Evolutionary conservation across 352 stramenopile genomes (phyloP).

Genomic region (Globisporangium takayamanum): DNA sequence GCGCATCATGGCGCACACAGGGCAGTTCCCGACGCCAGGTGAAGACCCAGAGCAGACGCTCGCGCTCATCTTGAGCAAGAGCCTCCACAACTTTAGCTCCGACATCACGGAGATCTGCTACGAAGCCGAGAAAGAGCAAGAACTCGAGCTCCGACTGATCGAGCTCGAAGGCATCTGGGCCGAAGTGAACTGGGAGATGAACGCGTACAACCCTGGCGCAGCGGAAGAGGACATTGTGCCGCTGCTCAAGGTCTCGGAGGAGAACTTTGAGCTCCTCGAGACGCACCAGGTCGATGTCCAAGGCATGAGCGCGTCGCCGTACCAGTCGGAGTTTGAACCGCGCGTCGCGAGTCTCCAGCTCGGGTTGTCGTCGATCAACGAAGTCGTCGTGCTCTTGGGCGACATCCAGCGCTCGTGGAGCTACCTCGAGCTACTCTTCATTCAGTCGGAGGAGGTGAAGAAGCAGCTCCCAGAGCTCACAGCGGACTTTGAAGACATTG

Average conservation of each 20-base stretch:
- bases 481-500: constrained; percentile 91
- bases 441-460: constrained; percentile 95
- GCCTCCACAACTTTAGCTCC: constrained; percentile 91
- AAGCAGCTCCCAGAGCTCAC: constrained; percentile 93
- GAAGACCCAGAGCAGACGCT: constrained; percentile 90
- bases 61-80: constrained; percentile 88
- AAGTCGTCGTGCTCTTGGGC: constrained; percentile 91
- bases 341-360: constrained; percentile 87
- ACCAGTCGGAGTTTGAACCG: constrained; percentile 93
- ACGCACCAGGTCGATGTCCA: constrained; percentile 96
- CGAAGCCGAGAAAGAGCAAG: constrained; percentile 94
- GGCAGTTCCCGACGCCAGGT: constrained; percentile 89
- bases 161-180: constrained; percentile 90
- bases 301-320: constrained; percentile 93
- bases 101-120: constrained; percentile 97
- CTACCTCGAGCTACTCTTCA: constrained; percentile 95
- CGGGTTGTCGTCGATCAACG: constrained; percentile 82
- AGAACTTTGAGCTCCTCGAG: constrained; percentile 96
- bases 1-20: constrained; percentile 86
- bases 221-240: constrained; percentile 76
- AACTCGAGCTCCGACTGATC: constrained; percentile 89
- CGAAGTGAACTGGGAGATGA: constrained; percentile 93
- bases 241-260: constrained; percentile 90
- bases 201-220: constrained; percentile 78
- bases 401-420: constrained; percentile 96